Percentiles rank a stretch among this genome's conserved stretches.
Conservation (phyloP, 768 basidiomycete species). For the Imleria badia region DNA sequence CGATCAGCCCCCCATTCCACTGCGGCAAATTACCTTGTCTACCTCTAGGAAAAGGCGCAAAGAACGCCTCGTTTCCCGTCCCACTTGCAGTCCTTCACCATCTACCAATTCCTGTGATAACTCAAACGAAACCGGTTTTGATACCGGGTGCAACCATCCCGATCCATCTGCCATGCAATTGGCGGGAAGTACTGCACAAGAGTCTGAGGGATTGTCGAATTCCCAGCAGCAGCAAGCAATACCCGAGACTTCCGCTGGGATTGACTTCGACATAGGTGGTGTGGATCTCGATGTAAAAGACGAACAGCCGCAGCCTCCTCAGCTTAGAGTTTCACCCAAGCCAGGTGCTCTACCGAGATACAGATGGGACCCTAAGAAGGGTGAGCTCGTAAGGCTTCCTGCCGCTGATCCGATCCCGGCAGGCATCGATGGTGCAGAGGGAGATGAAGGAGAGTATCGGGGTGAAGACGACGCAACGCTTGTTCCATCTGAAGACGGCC, state of each 20-base stretch:
- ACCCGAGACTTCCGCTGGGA: background rate
- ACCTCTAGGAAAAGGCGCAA: background rate
- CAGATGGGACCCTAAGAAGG: constrained; percentile 7
- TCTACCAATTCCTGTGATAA: background rate
- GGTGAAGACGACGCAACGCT: constrained; percentile 16
- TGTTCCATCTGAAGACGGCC: constrained; percentile 14
- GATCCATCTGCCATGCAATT: background rate
- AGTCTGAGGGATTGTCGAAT: no score
- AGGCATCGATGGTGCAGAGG: background rate
- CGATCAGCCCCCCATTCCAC: constrained; percentile 24
- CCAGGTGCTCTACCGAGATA: constrained; percentile 2
- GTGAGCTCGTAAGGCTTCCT: background rate
- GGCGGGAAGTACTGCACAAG: background rate
- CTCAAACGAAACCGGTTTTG: background rate
- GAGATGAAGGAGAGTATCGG: background rate
- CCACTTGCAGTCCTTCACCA: background rate
- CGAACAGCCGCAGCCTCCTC: background rate
- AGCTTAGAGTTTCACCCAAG: background rate
- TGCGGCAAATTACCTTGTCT: background rate
- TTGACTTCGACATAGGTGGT: background rate
- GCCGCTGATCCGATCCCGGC: background rate
- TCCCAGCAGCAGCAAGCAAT: background rate
- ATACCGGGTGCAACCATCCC: background rate
- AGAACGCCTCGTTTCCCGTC: background rate
- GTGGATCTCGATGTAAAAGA: background rate